Evolutionary conservation across 306 rosid species (phyloP).

Genomic region (Lithocarpus polystachyus): DNA sequence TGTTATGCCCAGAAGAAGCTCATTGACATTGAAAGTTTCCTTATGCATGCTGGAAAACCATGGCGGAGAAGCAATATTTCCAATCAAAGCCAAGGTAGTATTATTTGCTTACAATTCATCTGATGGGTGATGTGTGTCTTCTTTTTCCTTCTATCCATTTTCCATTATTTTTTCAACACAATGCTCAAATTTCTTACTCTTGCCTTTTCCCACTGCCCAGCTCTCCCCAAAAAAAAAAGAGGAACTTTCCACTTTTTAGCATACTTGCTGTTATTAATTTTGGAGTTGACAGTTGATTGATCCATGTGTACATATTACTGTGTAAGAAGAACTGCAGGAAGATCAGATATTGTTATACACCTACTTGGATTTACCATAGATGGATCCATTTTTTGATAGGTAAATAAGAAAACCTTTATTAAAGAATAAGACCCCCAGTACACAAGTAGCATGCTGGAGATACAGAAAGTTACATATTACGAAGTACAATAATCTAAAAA

Average conservation of each 20-base stretch:
- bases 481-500: no score
- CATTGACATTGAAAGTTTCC: conserved; percentile 70
- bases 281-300: not conserved
- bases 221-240: not conserved
- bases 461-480: no score
- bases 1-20: conserved; percentile 78
- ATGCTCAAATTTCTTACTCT: not conserved
- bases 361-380: not conserved
- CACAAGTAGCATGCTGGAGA: no score
- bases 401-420: no score
- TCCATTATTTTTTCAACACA: not conserved
- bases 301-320: not conserved
- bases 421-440: no score
- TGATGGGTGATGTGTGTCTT: not conserved
- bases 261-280: not conserved
- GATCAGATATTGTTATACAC: not conserved
- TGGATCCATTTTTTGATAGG: not conserved
- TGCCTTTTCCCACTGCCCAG: not conserved
- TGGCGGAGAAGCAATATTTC: conserved; percentile 70
- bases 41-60: conserved; percentile 82
- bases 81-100: conserved; percentile 49
- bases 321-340: not conserved
- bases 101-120: not conserved
- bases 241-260: not conserved
- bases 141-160: not conserved